Percentiles rank a stretch among this genome's conserved stretches.
phyloP scores from a whole-genome alignment of 225 moss, liverwort and hornwort genomes.

The Sphagnum tenellum region DNA sequence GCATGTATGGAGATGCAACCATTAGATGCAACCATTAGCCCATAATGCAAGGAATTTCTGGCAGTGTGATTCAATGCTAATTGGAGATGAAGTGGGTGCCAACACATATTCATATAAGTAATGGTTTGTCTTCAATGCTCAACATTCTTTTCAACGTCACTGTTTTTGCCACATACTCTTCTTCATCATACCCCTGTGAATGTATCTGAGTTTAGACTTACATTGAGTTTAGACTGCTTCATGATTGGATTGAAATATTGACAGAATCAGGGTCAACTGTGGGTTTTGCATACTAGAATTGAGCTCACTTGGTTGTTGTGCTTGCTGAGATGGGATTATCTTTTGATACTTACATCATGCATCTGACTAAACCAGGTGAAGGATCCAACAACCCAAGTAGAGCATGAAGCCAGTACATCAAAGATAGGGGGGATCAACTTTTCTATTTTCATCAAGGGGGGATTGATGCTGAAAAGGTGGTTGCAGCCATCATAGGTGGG shows the following conservation, averaged over 20 bases:
- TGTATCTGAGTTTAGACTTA: too few relatives aligned
- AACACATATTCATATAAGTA: slow-evolving; percentile 96
- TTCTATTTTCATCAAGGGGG: slow-evolving; percentile 97
- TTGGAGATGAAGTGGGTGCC: slow-evolving; percentile 94
- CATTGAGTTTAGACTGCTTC: too few relatives aligned
- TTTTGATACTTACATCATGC: neutral
- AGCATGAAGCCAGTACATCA: slow-evolving; percentile 97
- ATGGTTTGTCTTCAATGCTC: slow-evolving; percentile 1
- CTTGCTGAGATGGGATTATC: too few relatives aligned
- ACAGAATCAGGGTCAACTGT: too few relatives aligned
- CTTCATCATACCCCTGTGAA: too few relatives aligned
- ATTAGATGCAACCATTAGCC: slow-evolving; percentile 70
- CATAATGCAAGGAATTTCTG: slow-evolving; percentile 84
- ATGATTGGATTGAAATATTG: too few relatives aligned
- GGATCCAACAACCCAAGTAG: slow-evolving; percentile 86
- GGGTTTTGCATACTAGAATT: too few relatives aligned
- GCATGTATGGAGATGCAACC: slow-evolving; percentile 44
- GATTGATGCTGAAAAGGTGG: slow-evolving; percentile 86
- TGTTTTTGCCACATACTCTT: neutral
- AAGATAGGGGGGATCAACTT: slow-evolving; percentile 93
- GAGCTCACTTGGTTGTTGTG: too few relatives aligned
- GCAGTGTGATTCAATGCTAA: slow-evolving; percentile 97
- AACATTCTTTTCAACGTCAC: neutral
- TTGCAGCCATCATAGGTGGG: slow-evolving; percentile 91
- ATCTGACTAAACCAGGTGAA: slow-evolving; percentile 43